Percentiles rank a stretch among this genome's conserved stretches.
These are phyloP conservation scores for Diaporthe vexans DNA, from an alignment of 2,329 filamentous ascomycete species.

Conservation along the genomic window DNA sequence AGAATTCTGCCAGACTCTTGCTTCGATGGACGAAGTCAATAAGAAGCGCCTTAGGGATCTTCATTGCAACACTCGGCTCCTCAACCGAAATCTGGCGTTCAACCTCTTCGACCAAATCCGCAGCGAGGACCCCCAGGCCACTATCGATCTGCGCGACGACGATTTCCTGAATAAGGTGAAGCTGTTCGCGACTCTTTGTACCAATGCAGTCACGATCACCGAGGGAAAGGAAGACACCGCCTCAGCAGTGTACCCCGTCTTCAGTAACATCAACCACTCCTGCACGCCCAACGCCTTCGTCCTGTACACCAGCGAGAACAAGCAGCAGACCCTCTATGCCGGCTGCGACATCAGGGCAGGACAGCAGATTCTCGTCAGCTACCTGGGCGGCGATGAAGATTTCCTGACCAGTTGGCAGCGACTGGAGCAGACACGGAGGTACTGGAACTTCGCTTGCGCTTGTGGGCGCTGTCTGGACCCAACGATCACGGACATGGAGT, in stretches of 20 bases:
- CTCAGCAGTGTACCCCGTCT: conserved; percentile 6
- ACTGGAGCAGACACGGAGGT: not conserved
- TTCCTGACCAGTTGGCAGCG: not conserved
- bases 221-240: not conserved
- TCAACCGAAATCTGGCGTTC: not conserved
- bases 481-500: not conserved
- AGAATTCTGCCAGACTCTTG: not conserved
- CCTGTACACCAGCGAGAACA: conserved; percentile 44
- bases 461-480: not conserved
- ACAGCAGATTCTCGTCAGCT: conserved; percentile 47
- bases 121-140: not conserved
- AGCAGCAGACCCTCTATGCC: conserved; percentile 46
- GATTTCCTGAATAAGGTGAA: not conserved
- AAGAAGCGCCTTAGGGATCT: not conserved
- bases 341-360: conserved; percentile 45
- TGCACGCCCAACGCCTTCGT: conserved; percentile 47
- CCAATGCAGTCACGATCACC: conserved; percentile 16
- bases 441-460: conserved; percentile 16
- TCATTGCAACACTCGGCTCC: conserved; percentile 1
- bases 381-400: conserved; percentile 37
- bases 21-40: not conserved
- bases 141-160: not conserved
- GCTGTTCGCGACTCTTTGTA: conserved; percentile 13
- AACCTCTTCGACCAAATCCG: not conserved
- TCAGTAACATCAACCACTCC: conserved; percentile 48